Percentiles rank a stretch among this genome's conserved stretches.
Conservation (phyloP, 352 stramenopile species). For the Globisporangium takayamanum region DNA sequence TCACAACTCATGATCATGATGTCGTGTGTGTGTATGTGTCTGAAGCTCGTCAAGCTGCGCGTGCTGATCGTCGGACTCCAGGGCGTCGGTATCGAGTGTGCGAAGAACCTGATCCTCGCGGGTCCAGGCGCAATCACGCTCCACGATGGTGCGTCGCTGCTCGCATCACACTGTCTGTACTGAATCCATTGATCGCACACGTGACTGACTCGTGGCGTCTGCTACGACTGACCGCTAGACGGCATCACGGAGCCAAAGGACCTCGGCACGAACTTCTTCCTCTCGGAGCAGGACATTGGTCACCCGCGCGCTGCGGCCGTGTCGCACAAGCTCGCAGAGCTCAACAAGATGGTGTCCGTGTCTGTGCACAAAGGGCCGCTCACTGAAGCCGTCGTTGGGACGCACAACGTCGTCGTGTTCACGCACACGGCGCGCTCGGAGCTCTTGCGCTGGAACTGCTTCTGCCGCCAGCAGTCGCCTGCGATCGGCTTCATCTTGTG, state of each 20-base stretch:
- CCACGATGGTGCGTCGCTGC: constrained; percentile 48
- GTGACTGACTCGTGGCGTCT: constrained; percentile 2
- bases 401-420: constrained; percentile 88
- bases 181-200: not conserved
- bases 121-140: constrained; percentile 85
- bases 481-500: constrained; percentile 80
- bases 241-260: constrained; percentile 71
- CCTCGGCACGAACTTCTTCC: constrained; percentile 92
- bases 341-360: constrained; percentile 90
- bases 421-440: constrained; percentile 66
- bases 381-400: constrained; percentile 52
- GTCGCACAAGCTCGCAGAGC: constrained; percentile 80
- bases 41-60: constrained; percentile 68
- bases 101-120: constrained; percentile 92
- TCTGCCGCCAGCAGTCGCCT: constrained; percentile 74
- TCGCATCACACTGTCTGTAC: not conserved
- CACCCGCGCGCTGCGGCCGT: constrained; percentile 52
- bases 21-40: not conserved
- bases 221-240: constrained; percentile 23
- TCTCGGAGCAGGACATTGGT: constrained; percentile 77
- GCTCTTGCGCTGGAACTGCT: constrained; percentile 85
- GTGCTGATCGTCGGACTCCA: constrained; percentile 84
- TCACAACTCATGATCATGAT: not conserved
- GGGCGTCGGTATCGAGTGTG: constrained; percentile 84
- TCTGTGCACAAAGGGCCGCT: constrained; percentile 61